These are phyloP conservation scores for Mycosphaerelloides madeirae DNA, from an alignment of 2,329 filamentous ascomycete species.

Conservation along the genomic window DNA sequence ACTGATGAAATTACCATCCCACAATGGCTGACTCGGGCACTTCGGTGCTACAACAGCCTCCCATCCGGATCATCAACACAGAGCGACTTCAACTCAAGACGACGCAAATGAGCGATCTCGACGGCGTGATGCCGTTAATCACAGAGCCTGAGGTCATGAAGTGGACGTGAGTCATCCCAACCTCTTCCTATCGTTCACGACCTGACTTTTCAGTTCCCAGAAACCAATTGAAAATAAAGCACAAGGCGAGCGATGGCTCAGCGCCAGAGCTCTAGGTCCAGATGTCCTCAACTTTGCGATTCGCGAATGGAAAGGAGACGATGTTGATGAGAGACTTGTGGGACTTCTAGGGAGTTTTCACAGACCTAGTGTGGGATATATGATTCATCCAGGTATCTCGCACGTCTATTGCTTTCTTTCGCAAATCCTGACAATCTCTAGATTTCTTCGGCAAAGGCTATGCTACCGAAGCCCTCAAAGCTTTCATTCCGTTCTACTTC, in stretches of 20 bases:
- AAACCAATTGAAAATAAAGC: conserved; percentile 12
- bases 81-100: conserved; percentile 18
- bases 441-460: conserved; percentile 36
- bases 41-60: conserved; percentile 12
- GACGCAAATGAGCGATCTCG: conserved; percentile 17
- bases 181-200: conserved; percentile 41
- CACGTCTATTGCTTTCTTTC: neutral
- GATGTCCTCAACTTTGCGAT: conserved; percentile 56
- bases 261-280: conserved; percentile 31
- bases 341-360: conserved; percentile 41
- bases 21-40: neutral
- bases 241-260: conserved; percentile 36
- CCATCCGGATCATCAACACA: conserved; percentile 12
- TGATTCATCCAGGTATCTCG: conserved; percentile 35
- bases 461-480: conserved; percentile 42
- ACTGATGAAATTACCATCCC: no score
- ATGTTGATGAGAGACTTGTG: conserved; percentile 52
- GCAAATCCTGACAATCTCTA: conserved; percentile 2
- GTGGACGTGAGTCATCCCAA: conserved; percentile 45
- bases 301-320: conserved; percentile 47
- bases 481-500: conserved; percentile 40
- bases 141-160: conserved; percentile 59
- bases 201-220: conserved; percentile 37
- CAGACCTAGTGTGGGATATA: conserved; percentile 41
- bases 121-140: conserved; percentile 45